phyloP scores from a whole-genome alignment of 768 basidiomycete genomes.

The Lentinula detonsa region DNA sequence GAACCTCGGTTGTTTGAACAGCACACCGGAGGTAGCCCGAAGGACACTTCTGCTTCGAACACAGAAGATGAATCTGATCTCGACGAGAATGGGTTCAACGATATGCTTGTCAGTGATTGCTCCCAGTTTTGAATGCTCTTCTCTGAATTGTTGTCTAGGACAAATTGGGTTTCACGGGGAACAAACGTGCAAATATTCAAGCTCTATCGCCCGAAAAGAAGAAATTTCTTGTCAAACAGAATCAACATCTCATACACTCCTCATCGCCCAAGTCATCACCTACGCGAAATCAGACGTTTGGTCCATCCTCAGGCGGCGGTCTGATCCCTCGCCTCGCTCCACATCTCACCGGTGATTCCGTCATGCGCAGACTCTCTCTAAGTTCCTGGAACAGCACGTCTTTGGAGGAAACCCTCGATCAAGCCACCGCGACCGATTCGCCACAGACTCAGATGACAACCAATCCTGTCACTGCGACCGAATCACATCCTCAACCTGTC shows the following conservation, averaged over 20 bases:
- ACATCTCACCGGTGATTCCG: constrained; percentile 69
- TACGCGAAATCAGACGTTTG: constrained; percentile 31
- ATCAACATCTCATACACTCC: constrained; percentile 30
- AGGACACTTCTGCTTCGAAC: constrained; percentile 14
- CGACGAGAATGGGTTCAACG: constrained; percentile 50
- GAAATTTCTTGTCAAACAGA: constrained; percentile 57
- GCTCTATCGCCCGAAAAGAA: constrained; percentile 57
- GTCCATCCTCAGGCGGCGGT: constrained; percentile 50
- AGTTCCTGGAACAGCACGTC: constrained; percentile 46
- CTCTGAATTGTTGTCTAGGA: constrained; percentile 39
- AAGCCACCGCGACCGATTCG: constrained; percentile 23
- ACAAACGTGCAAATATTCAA: constrained; percentile 57
- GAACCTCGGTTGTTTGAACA: constrained; percentile 60
- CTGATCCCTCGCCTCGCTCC: constrained; percentile 66
- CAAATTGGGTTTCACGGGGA: constrained; percentile 67
- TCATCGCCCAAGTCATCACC: constrained; percentile 21
- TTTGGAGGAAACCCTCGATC: constrained; percentile 23
- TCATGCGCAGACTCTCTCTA: constrained; percentile 66
- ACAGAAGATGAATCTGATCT: constrained; percentile 30
- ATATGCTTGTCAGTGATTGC: constrained; percentile 53
- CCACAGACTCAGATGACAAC: constrained; percentile 24
- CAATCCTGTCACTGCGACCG: background rate
- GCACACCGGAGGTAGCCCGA: constrained; percentile 25
- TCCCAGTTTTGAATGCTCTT: background rate
- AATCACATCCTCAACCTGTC: constrained; percentile 32